Evolutionary conservation across 73 alveolate species (phyloP).

Genomic region (Tetrahymena borealis): DNA sequence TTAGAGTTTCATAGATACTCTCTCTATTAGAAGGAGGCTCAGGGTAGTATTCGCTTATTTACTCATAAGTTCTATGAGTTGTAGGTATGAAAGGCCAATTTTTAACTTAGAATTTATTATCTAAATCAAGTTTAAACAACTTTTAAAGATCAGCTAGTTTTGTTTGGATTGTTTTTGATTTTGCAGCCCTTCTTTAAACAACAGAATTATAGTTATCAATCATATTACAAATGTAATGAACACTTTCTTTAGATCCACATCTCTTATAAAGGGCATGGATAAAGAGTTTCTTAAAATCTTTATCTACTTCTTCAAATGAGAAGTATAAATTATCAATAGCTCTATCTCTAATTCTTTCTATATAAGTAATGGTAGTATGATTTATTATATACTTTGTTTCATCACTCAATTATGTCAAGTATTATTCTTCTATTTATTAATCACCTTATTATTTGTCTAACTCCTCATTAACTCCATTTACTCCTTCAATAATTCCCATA

Average conservation of each 20-base stretch:
- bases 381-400: not conserved
- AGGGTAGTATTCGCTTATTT: conserved; percentile 19
- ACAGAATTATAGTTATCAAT: not conserved
- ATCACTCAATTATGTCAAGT: not conserved
- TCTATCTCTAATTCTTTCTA: not conserved
- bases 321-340: not conserved
- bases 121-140: conserved; percentile 2
- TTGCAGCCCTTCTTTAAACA: not conserved
- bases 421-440: not conserved
- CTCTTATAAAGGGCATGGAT: not conserved
- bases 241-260: not conserved
- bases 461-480: not conserved
- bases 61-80: conserved; percentile 15
- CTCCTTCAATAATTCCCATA: not conserved
- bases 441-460: not conserved
- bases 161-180: not conserved
- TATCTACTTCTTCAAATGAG: not conserved
- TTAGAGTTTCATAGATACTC: not conserved
- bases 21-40: conserved; percentile 21
- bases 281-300: not conserved
- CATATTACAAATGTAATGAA: not conserved
- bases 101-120: conserved; percentile 2
- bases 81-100: conserved; percentile 39
- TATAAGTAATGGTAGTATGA: not conserved
- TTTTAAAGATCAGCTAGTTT: not conserved